A percentile compares a stretch with the other conserved stretches of the same genome.
These are phyloP conservation scores for Neurospora sp. DNA, from an alignment of 495 filamentous ascomycete genomes.

Conservation along the genomic window DNA sequence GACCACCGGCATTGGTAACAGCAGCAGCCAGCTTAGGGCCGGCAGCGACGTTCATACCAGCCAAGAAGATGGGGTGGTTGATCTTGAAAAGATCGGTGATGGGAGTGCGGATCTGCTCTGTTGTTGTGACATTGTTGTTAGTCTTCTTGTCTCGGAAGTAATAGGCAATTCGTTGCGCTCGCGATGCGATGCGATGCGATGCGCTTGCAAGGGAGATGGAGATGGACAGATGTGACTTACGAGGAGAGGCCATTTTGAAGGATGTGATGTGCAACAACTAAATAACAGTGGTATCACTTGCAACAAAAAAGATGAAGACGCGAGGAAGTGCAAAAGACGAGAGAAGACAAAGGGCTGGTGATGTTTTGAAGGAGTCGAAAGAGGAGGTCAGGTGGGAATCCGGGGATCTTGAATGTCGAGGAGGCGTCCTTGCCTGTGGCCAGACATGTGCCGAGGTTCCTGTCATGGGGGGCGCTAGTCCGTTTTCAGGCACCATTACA, in stretches of 20 bases:
- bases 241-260: conserved; percentile 68
- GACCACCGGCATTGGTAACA: conserved; percentile 91
- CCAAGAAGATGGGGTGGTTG: conserved; percentile 90
- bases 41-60: conserved; percentile 98
- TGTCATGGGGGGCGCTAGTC: neutral
- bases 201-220: conserved; percentile 2
- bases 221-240: conserved; percentile 38
- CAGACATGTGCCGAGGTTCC: conserved; percentile 10
- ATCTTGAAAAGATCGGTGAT: conserved; percentile 93
- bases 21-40: conserved; percentile 95
- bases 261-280: conserved; percentile 1
- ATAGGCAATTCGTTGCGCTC: neutral
- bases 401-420: neutral
- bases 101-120: conserved; percentile 79
- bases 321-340: neutral
- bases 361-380: neutral
- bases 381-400: neutral
- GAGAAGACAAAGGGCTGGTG: neutral
- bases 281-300: conserved; percentile 11
- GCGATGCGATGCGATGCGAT: neutral
- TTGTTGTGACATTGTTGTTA: conserved; percentile 9
- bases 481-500: neutral
- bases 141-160: neutral
- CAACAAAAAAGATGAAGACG: conserved; percentile 5
- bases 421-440: too few relatives aligned